Conservation (phyloP, 345 rosid genomes). For the Schrenkiella parvula region DNA sequence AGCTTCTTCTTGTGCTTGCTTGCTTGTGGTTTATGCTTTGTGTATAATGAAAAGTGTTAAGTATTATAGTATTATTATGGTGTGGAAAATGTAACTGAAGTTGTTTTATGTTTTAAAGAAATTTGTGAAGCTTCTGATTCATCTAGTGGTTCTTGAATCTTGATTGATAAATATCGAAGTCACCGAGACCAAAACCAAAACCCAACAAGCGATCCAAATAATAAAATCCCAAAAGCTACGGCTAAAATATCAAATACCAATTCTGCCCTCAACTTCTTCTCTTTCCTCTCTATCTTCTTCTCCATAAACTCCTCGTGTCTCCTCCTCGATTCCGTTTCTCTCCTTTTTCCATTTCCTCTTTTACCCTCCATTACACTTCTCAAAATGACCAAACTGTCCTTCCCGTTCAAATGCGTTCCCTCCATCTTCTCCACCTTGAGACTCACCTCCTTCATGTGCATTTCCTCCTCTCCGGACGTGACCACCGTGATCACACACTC, state of each 20-base stretch:
- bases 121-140: neutral
- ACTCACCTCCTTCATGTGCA: conserved; percentile 71
- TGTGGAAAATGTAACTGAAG: conserved; percentile 15
- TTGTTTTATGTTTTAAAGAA: neutral
- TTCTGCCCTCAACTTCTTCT: conserved; percentile 45
- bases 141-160: neutral
- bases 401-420: conserved; percentile 59
- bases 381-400: conserved; percentile 55
- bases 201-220: conserved; percentile 37
- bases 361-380: conserved; percentile 43
- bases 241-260: conserved; percentile 49
- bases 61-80: neutral
- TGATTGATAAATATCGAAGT: neutral
- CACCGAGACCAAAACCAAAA: conserved; percentile 32
- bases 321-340: conserved; percentile 34
- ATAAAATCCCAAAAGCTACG: conserved; percentile 42
- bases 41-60: neutral
- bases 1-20: neutral
- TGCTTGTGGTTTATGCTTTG: conserved; percentile 22
- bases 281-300: conserved; percentile 48
- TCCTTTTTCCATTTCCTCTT: conserved; percentile 36
- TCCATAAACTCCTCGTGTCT: conserved; percentile 42
- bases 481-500: conserved; percentile 48
- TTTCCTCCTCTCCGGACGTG: conserved; percentile 56
- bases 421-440: conserved; percentile 68